These are phyloP conservation scores for Solidago caesia DNA, from an alignment of 129 eudicot species.

Conservation along the genomic window DNA sequence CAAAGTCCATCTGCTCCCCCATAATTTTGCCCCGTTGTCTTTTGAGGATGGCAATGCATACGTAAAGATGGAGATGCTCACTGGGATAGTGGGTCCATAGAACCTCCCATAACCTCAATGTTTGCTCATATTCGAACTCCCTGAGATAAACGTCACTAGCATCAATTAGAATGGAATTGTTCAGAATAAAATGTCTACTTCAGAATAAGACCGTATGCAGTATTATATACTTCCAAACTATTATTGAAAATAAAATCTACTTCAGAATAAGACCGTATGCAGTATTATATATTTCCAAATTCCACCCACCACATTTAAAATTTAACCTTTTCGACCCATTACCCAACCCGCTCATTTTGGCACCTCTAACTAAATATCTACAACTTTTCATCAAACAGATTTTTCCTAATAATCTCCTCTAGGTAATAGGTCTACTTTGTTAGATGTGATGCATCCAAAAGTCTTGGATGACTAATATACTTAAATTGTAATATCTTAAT, in stretches of 20 bases:
- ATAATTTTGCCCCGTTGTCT: constrained; percentile 72
- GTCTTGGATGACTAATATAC: no score
- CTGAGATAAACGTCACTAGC: constrained; percentile 36
- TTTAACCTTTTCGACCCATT: not conserved
- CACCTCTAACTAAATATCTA: not conserved
- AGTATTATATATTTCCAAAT: not conserved
- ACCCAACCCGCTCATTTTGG: not conserved
- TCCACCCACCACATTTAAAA: not conserved
- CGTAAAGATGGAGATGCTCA: constrained; percentile 89
- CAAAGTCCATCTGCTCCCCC: constrained; percentile 97
- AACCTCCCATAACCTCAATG: constrained; percentile 85
- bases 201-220: not conserved
- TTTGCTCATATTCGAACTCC: constrained; percentile 76
- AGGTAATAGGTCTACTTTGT: not conserved
- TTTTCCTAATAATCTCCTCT: not conserved
- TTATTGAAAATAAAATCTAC: not conserved
- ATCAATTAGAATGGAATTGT: constrained; percentile 2
- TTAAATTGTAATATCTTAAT: not conserved
- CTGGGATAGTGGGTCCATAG: constrained; percentile 79
- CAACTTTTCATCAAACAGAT: not conserved
- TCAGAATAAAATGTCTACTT: not conserved
- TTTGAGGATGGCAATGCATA: constrained; percentile 84
- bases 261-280: not conserved
- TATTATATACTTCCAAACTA: no score
- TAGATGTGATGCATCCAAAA: not conserved